Conservation (phyloP, 2,329 filamentous ascomycete genomes). For the Penicillium freii region DNA sequence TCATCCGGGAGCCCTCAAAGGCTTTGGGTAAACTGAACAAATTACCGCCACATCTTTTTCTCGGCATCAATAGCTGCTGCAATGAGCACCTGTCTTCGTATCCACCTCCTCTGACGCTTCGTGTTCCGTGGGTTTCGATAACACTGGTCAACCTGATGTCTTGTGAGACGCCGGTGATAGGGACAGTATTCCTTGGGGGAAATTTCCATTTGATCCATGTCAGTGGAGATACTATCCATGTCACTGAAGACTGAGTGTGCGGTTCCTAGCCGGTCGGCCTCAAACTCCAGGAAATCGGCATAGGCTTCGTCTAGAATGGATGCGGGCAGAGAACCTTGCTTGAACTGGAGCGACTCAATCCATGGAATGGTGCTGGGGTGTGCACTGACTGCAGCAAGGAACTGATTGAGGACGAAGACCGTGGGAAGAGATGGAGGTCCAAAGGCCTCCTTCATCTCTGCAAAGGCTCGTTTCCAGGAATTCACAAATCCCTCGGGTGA, state of each 20-base stretch:
- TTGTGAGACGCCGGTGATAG: background rate
- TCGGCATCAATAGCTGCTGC: background rate
- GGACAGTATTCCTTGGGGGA: background rate
- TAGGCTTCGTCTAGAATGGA: slow-evolving; percentile 1
- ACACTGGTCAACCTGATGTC: background rate
- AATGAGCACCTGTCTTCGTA: background rate
- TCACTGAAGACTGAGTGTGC: background rate
- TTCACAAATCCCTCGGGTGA: background rate
- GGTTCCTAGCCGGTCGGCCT: background rate
- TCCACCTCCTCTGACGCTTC: background rate
- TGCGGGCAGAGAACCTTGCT: background rate
- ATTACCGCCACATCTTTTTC: background rate
- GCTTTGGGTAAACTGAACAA: background rate
- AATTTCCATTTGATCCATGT: background rate
- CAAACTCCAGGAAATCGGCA: background rate
- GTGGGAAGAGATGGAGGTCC: background rate
- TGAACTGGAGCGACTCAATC: background rate
- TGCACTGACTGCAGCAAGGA: background rate
- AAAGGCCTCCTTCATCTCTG: background rate
- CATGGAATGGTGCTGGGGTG: background rate
- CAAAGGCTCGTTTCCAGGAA: background rate
- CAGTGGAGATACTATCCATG: background rate
- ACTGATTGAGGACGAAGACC: background rate
- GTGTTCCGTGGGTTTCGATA: background rate
- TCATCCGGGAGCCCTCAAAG: background rate